Base-by-base conservation (phyloP, 352 stramenopile genomes). In the Phytophthora foliorum region DNA sequence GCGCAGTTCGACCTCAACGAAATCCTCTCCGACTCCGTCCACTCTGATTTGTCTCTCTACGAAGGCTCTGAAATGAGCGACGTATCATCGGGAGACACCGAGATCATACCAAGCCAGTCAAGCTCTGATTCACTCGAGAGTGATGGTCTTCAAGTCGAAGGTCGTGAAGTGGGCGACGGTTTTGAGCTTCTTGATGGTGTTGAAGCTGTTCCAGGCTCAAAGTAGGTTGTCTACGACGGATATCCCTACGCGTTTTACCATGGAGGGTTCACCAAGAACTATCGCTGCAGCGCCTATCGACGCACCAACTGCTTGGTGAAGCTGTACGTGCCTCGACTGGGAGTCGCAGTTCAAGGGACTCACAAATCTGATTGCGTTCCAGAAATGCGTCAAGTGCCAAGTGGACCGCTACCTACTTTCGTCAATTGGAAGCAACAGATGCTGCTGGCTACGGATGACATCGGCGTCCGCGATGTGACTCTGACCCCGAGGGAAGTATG, bases 21-120 rank as follows among this genome's bases (percentile, higher is more conserved):
- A 17, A 41, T 6, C 34, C 34, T 6, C 17, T 6, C 17, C 34
- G 34, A 11, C 7, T 41, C 13, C 10, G 10, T 41, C 17, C 7
- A 17, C 34, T 41, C 34, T 41, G 34, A 41, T n/a, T n/a, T n/a
- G n/a, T n/a, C n/a, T n/a, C n/a, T n/a, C n/a, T n/a, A n/a, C 34
- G 34, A 41, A 11, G 34, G 34, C 2, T 41, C 34, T 11, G 34
- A 41, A 4, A 29, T 49, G 38, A 49, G 36, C 24, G 36, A 49
- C 34, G 34, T 29, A 36, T 41, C 21, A 22, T 58, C 52, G 2
- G 34, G 38, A 10, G 27, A 55, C n/a, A 55, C 29, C n/a, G 46
- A 53, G 17, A 22, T 25, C 21, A 32, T 58, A 19, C 52, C 22
- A 7, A 25, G 52, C 36, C 52, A 36, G 46, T 58, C 49, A 45